Evolutionary conservation across 495 filamentous ascomycete genomes (phyloP).

Genomic region (Penicillium angulare): DNA sequence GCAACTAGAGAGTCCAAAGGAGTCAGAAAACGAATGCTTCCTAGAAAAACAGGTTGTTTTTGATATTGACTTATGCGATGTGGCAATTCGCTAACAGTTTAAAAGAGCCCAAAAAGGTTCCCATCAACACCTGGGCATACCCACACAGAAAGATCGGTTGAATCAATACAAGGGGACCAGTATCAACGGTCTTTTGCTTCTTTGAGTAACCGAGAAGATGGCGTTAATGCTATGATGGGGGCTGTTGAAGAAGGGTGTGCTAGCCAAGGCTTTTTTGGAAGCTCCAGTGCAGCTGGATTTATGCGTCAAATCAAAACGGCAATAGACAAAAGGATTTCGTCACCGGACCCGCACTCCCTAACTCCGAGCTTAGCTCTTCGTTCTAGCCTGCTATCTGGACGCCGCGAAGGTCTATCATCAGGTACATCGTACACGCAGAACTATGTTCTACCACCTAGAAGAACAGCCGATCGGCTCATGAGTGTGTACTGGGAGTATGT

Average conservation of each 20-base stretch:
- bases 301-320: conserved; percentile 40
- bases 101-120: neutral
- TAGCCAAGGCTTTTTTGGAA: conserved; percentile 37
- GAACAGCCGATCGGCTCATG: conserved; percentile 39
- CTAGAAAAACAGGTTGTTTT: neutral
- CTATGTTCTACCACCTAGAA: conserved; percentile 40
- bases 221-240: conserved; percentile 43
- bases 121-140: neutral
- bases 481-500: conserved; percentile 41
- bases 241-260: conserved; percentile 34
- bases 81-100: no score
- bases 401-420: neutral
- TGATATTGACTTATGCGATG: neutral
- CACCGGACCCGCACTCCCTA: conserved; percentile 15
- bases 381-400: neutral
- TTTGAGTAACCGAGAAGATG: conserved; percentile 8
- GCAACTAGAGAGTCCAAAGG: conserved; percentile 22
- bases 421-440: conserved; percentile 11
- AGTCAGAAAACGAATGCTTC: neutral
- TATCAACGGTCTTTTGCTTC: neutral
- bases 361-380: neutral
- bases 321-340: conserved; percentile 30
- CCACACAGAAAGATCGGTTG: neutral
- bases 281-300: conserved; percentile 37
- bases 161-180: neutral